phyloP scores from a whole-genome alignment of 2,329 filamentous ascomycete species.

The Fusarium sulawesiense region DNA sequence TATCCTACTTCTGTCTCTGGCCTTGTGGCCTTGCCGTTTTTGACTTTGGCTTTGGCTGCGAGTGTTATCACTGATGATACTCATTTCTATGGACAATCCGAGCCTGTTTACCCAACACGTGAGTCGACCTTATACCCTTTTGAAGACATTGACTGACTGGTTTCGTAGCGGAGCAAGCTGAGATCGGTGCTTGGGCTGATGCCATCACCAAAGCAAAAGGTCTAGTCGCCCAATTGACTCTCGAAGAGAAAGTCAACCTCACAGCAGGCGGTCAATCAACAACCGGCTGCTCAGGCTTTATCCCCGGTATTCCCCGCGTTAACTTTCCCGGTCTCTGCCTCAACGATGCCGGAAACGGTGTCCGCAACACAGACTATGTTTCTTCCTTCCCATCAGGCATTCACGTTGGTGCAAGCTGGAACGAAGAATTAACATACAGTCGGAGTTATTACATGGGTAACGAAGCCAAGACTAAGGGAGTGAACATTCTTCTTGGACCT shows the following conservation, averaged over 20 bases:
- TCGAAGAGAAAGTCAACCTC: slow-evolving; percentile 29
- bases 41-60: background rate
- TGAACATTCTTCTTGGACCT: slow-evolving; percentile 3
- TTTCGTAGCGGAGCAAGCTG: background rate
- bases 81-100: slow-evolving; percentile 14
- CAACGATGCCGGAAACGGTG: slow-evolving; percentile 9
- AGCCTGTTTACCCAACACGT: slow-evolving; percentile 11
- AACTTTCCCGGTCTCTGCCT: slow-evolving; percentile 9
- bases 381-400: slow-evolving; percentile 16
- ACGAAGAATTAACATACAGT: slow-evolving; percentile 12
- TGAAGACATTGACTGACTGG: too few relatives aligned
- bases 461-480: slow-evolving; percentile 12
- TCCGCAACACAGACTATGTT: slow-evolving; percentile 17
- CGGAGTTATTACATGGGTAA: slow-evolving; percentile 18
- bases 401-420: slow-evolving; percentile 23
- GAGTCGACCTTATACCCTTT: too few relatives aligned
- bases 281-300: slow-evolving; percentile 14
- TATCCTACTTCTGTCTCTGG: background rate
- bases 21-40: background rate
- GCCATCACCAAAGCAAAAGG: slow-evolving; percentile 8
- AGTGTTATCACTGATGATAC: slow-evolving; percentile 3
- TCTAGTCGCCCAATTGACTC: slow-evolving; percentile 4
- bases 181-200: background rate
- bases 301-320: background rate
- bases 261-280: slow-evolving; percentile 6